These are phyloP conservation scores for Neobulgaria alba DNA, from an alignment of 2,329 filamentous ascomycete genomes.

Conservation along the genomic window DNA sequence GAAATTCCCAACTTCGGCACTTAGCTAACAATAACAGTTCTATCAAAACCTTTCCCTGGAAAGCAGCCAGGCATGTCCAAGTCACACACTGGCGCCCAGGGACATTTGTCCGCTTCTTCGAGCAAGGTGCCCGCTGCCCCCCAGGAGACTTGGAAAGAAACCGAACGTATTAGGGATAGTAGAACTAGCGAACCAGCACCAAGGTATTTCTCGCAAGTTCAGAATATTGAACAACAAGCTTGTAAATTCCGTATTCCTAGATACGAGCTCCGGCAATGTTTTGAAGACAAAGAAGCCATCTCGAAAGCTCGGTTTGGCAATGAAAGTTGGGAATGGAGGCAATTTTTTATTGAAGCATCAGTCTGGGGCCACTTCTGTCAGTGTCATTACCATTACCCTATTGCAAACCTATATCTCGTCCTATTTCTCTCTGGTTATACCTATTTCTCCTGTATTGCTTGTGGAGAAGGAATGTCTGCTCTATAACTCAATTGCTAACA, in stretches of 20 bases:
- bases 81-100: too few species aligned
- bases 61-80: not conserved
- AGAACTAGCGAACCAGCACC: too few species aligned
- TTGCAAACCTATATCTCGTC: too few species aligned
- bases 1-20: not conserved
- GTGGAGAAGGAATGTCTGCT: too few species aligned
- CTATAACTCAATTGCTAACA: not conserved
- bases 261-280: not conserved
- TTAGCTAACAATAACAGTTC: not conserved
- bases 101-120: too few species aligned
- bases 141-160: too few species aligned
- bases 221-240: not conserved
- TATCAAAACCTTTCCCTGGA: not conserved
- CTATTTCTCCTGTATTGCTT: too few species aligned
- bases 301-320: not conserved
- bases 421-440: too few species aligned
- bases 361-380: conserved; percentile 7
- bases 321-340: conserved; percentile 3
- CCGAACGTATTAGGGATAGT: too few species aligned
- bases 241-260: not conserved
- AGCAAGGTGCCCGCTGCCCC: too few species aligned
- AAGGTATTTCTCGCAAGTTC: not conserved
- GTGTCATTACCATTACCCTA: not conserved
- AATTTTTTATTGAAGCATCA: conserved; percentile 2
- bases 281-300: conserved; percentile 1